Base-by-base conservation (phyloP, 208 protist genomes). In the Trypanosoma caninum region DNA sequence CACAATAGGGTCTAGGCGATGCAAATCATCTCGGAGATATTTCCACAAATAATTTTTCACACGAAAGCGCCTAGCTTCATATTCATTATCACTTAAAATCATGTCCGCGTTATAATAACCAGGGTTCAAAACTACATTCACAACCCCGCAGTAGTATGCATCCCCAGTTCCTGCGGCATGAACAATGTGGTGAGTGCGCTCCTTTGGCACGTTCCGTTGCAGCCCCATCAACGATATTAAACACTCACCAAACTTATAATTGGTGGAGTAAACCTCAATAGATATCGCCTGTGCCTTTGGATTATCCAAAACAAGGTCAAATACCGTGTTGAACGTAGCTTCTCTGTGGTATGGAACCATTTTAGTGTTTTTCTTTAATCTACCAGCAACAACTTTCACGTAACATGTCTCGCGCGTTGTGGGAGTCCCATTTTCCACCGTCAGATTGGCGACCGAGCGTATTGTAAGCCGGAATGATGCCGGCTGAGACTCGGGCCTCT, bases 11-110 rank as follows among this genome's bases (percentile, higher is more conserved):
- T 94, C 84, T 3, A 94, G 59, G 23, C 78, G 73, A 58, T 94
- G 84, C 34, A 94, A 72, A 41, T 92, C 82, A 66, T 89, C 84
- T 33, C 84, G 82, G 33, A 87, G 72, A 69, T 89, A 79, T 56
- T 61, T 76, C 85, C 84, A 92, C 38, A 94, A 58, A 58, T 78
- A 91, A 53, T 78, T 76, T 62, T 65, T 65, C 46, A 94, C 72
- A 53, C 88, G 88, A 28, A 69, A 50, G 22, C 84, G 84, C 34
- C 79, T 51, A 23, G 53, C 27, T 40, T 69, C 63, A 63, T 87
- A 78, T 58, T 74, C 41, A 31, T 3, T n/a, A 4, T 66, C 58
- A 23, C 59, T 65, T 54, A 80, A 58, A 35, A 50, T 59, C 38
- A 67, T 34, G 23, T 74, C 72, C 38, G 69, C 75, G 61, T 57